These are phyloP conservation scores for Colletotrichum sp. DNA, from an alignment of 2,329 filamentous ascomycete genomes.

Conservation along the genomic window DNA sequence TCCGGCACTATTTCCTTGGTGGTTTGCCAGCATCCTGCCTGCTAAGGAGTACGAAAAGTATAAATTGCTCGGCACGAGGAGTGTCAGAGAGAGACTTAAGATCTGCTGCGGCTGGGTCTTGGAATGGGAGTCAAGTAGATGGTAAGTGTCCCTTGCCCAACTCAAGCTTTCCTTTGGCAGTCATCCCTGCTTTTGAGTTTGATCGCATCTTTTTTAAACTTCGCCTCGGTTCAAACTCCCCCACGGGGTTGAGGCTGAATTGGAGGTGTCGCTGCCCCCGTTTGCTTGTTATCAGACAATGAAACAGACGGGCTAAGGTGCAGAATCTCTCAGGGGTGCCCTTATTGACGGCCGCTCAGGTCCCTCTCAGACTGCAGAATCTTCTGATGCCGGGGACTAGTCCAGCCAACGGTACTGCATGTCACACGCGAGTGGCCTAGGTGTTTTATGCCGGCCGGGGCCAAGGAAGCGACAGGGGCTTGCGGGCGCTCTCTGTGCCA, in stretches of 20 bases:
- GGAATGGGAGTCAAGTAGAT: constrained; percentile 72
- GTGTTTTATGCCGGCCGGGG: background rate
- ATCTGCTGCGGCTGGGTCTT: constrained; percentile 82
- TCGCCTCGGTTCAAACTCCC: background rate
- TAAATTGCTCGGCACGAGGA: constrained; percentile 72
- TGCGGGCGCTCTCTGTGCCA: background rate
- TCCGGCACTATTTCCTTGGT: constrained; percentile 82
- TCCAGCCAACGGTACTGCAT: background rate
- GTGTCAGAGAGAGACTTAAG: constrained; percentile 82
- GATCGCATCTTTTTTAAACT: background rate
- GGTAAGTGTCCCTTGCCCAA: constrained; percentile 57
- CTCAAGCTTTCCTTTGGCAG: background rate
- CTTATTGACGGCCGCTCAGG: constrained; percentile 25
- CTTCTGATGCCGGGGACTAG: constrained; percentile 22
- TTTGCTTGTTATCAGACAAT: constrained; percentile 23
- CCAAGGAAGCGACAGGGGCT: background rate
- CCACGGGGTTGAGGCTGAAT: background rate
- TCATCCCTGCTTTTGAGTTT: background rate
- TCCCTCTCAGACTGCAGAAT: constrained; percentile 24
- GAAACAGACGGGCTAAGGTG: constrained; percentile 24
- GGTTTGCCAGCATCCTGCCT: constrained; percentile 85
- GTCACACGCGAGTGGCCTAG: background rate
- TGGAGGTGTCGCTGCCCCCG: background rate
- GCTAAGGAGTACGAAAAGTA: constrained; percentile 83
- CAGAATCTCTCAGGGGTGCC: constrained; percentile 13